phyloP scores from a whole-genome alignment of 2,329 filamentous ascomycete species.

The Colletotrichum tabaci region DNA sequence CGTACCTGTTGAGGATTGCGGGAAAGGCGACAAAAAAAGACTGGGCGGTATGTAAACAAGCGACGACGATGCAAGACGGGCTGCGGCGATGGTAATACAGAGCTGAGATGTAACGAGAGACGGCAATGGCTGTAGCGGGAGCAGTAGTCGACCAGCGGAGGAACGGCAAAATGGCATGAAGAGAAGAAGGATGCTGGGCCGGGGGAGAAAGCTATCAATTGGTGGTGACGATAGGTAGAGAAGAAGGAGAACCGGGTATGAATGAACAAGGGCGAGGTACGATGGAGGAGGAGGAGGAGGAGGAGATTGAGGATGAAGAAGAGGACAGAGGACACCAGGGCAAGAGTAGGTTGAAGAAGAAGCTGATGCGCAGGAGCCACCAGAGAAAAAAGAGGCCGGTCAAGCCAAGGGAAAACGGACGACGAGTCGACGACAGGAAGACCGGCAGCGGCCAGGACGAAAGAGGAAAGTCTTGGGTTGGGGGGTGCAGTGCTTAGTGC shows the following conservation, averaged over 20 bases:
- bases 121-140: not conserved
- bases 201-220: conserved; percentile 4
- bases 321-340: conserved; percentile 6
- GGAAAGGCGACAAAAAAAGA: conserved; percentile 12
- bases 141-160: conserved; percentile 10
- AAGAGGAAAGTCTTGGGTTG: conserved; percentile 31
- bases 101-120: conserved; percentile 7
- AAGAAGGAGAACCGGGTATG: conserved; percentile 16
- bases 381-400: conserved; percentile 22
- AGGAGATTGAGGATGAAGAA: not conserved
- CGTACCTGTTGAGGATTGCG: conserved; percentile 25
- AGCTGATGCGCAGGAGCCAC: conserved; percentile 34
- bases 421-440: conserved; percentile 27
- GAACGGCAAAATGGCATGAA: not conserved
- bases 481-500: conserved; percentile 21
- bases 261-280: conserved; percentile 17
- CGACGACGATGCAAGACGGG: not conserved
- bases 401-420: conserved; percentile 37
- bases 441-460: conserved; percentile 36
- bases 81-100: conserved; percentile 1
- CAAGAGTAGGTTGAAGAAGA: conserved; percentile 25
- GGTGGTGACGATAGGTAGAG: not conserved
- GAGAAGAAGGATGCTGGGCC: not conserved
- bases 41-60: conserved; percentile 3
- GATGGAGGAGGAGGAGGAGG: conserved; percentile 3